Base-by-base conservation (phyloP, 768 basidiomycete genomes). In the Mrakia frigida region DNA sequence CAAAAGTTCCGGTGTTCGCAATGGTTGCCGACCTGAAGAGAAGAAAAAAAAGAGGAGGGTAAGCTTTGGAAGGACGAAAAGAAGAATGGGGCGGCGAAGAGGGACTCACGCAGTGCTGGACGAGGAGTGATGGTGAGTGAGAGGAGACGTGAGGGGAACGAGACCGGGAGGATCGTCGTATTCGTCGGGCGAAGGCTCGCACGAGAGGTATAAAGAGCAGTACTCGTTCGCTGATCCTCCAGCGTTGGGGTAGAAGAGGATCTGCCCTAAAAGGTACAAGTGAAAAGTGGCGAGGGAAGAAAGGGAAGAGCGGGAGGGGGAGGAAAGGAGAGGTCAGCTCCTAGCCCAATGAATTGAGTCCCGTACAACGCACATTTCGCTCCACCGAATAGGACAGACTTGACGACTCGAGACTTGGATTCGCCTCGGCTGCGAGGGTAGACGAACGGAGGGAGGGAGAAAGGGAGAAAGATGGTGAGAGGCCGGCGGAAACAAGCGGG, bases 191-290 rank as follows among this genome's bases (percentile, higher is more conserved):
- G 60, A 35, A 0, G 76, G 76, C 18, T 77, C 71, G 63, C 71
- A 73, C 5, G 59, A 65, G 35, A 77, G 71, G 31, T 77, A 77
- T 0, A 77, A 63, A 18, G 76, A 77, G 7, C 60, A 65, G 60
- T 70, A 77, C 3, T 77, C 76, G 28, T 37, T n/a, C 3, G 70
- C 63, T 21, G 63, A 37, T 11, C 76, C 76, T 28, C 76, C 76
- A 25, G 76, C 76, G 60, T 76, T 33, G 21, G 43, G 23, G 13
- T 39, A 41, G n/a, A 74, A 61, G 61, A 41, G 28, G 16, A 70
- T 35, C 14, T 31, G 28, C 25, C 31, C n/a, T 25, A 10, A 31
- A 33, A 56, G 18, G 23, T 21, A 50, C 39, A 28, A 39, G 31
- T 18, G 60, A 11, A n/a, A n/a, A n/a, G n/a, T n/a, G n/a, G n/a